Conservation (phyloP, 2,329 filamentous ascomycete species). For the Ophiostoma australiae region DNA sequence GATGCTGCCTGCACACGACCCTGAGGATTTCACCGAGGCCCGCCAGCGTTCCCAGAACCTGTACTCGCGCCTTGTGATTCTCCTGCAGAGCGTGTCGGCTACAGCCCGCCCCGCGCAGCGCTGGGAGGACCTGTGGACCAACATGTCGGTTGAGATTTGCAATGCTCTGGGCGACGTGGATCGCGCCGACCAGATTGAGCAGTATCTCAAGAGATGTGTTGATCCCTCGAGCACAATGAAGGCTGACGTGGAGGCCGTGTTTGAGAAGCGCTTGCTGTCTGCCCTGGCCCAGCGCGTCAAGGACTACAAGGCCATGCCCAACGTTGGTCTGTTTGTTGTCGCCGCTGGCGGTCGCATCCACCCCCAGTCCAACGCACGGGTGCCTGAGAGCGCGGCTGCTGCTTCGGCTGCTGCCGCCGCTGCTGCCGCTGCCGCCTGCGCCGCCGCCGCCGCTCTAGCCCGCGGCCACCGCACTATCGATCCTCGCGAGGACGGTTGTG, state of each 20-base stretch:
- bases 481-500: conserved; percentile 46
- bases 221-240: conserved; percentile 3
- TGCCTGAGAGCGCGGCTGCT: conserved; percentile 31
- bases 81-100: conserved; percentile 49
- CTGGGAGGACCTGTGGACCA: conserved; percentile 50
- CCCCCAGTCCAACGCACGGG: conserved; percentile 30
- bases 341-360: conserved; percentile 49
- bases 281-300: conserved; percentile 48
- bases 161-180: conserved; percentile 36
- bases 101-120: conserved; percentile 40
- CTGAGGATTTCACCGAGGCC: conserved; percentile 39
- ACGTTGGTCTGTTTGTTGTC: conserved; percentile 50
- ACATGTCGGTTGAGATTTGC: conserved; percentile 55
- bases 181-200: conserved; percentile 23
- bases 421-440: conserved; percentile 30
- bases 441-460: conserved; percentile 27
- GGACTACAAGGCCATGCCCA: conserved; percentile 50
- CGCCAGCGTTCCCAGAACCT: conserved; percentile 45
- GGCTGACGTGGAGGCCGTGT: conserved; percentile 46
- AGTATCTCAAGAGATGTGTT: conserved; percentile 21
- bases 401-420: conserved; percentile 29
- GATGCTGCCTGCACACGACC: conserved; percentile 19
- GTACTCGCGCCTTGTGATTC: conserved; percentile 49
- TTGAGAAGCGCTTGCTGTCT: conserved; percentile 45
- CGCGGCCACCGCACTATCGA: conserved; percentile 27